Base-by-base conservation (phyloP, 2,329 filamentous ascomycete species). In the Myriosclerotinia duriaeana region DNA sequence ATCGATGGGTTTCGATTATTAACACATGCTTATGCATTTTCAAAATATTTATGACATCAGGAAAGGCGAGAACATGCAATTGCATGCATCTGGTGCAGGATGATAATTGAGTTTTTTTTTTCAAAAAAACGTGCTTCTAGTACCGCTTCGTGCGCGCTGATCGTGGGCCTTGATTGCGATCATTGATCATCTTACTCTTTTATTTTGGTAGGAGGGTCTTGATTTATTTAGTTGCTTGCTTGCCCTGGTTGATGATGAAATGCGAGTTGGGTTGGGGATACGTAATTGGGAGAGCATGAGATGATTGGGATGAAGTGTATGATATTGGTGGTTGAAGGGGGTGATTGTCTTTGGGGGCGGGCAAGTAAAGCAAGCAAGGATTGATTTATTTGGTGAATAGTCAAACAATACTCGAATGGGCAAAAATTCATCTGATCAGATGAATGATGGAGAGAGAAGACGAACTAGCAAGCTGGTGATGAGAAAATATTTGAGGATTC, bases 231-330 rank as follows among this genome's bases (percentile, higher is more conserved):
- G 46, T 30, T 53, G 12, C 59, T 53, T 53, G 46, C 48, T 62
- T 62, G 22, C 48, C 36, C n/a, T 42, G 36, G 30, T 34, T 53
- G n/a, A 36, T 36, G 59, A 62, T 36, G 8, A 20, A 15, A 38
- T 46, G 59, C 8, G 58, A 12, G 22, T 12, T 3, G 22, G 22
- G 12, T 22, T 8, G 17, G 5, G 34, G 17, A 34, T 9, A 30
- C 17, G 22, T 53, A 62, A 53, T 53, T 53, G 36, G 26, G 26
- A 40, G 15, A 15, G 22, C 36, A 52, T 26, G 53, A 36, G 53
- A 54, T 36, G 36, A 40, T 26, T 62, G 59, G 36, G 36, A 62
- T 53, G 34, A 38, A 53, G 36, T 53, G 59, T 62, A 62, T 53
- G 48, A 53, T 62, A 62, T 60, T 22, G 46, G 30, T 26, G 44